Base-by-base conservation (phyloP, 345 rosid genomes). In the Aquilaria malaccensis region DNA sequence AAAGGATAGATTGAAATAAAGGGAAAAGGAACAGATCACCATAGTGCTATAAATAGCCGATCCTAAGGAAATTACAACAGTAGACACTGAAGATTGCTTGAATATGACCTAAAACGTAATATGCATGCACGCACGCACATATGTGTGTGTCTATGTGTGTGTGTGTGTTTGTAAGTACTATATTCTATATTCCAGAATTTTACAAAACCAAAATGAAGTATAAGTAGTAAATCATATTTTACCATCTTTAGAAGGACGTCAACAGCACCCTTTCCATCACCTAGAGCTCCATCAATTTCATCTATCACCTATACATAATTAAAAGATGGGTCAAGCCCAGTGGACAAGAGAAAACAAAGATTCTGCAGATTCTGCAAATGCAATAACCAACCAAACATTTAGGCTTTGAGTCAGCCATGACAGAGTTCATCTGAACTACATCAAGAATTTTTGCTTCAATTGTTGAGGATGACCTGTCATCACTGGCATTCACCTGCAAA, bases 281-380 rank as follows among this genome's bases (percentile, higher is more conserved):
- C 85, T 68, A 83, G 99, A 74, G 96, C 90, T 72, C 99, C 99
- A 76, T 94, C 99, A 76, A 89, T 94, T 87, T 94, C 99, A 80
- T 94, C 99, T 74, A 94, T 87, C 54, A 94, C 93, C 99, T 94
- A 72, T 47, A 71, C 22, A 74, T 64, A 69, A 62, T 29, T 48
- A 54, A 69, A 63, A 62, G 47, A 55, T 60, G 59, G 6, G 58
- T 62, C 54, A 54, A 46, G 15, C 57, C 62, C 30, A 47, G 48
- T 51, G 10, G 55, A 13, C 46, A 33, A 53, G 55, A 11, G 50
- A 33, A 53, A 32, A 59, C 15, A 66, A 54, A 22, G 62, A 57
- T 31, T 47, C 45, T 30, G 66, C 59, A 65, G 49, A 33, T 43
- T 46, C 11, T 32, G 13, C 60, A 59, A 45, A 59, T 53, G 37